A percentile compares a stretch with the other conserved stretches of the same genome.
phyloP scores from a whole-genome alignment of 2,329 filamentous ascomycete species.

The Fusarium sp. region DNA sequence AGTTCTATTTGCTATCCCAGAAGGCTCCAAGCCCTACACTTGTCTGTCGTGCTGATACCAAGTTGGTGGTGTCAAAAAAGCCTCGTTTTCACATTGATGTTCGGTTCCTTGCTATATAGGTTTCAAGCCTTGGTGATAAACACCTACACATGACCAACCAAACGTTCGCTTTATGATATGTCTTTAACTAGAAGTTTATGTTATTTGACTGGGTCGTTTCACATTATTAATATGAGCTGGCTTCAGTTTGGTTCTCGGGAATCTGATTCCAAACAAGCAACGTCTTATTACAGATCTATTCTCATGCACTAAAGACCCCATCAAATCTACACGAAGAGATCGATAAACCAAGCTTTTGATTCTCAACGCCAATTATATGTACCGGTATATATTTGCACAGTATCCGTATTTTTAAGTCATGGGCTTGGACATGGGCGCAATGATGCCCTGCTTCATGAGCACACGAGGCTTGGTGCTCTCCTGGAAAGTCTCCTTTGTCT shows the following conservation, averaged over 20 bases:
- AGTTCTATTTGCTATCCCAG: background rate
- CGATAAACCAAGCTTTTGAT: slow-evolving; percentile 25
- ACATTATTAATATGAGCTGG: background rate
- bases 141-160: background rate
- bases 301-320: background rate
- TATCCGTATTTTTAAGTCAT: slow-evolving; percentile 47
- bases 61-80: background rate
- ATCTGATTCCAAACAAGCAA: background rate
- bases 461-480: slow-evolving; percentile 88
- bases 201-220: background rate
- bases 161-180: background rate
- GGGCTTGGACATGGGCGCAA: slow-evolving; percentile 88
- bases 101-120: background rate
- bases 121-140: background rate
- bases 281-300: background rate
- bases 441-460: slow-evolving; percentile 89
- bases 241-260: background rate
- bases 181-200: background rate
- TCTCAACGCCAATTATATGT: slow-evolving; percentile 26
- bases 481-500: slow-evolving; percentile 95
- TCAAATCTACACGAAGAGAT: background rate
- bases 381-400: slow-evolving; percentile 1
- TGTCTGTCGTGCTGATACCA: background rate
- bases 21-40: background rate
- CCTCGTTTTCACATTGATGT: background rate